Base-by-base conservation (phyloP, 371 early-diverging fungal genomes). In the Mortierella sp. region DNA sequence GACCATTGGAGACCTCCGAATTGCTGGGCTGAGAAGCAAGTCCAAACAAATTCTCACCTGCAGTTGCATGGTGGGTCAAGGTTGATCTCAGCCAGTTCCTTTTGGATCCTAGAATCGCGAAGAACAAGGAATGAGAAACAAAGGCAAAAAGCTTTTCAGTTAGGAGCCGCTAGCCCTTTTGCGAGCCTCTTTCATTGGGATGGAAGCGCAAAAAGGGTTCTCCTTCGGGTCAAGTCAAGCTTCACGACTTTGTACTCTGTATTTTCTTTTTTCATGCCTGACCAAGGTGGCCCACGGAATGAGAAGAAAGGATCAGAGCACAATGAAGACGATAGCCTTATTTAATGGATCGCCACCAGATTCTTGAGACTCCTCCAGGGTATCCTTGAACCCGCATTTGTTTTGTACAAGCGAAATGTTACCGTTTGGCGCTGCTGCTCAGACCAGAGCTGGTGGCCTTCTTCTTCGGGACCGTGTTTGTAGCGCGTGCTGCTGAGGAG, bases 61-160 rank as follows among this genome's bases (percentile, higher is more conserved):
- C 95, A 94, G 80, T 95, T 94, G 69, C 90, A 90, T 34, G 98
- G 98, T 16, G 98, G 98, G 79, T 96, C 96, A 47, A 96, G 85
- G 62, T 90, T 91, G 64, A 97, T 97, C 72, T 97, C 98, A 23
- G 95, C 95, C 56, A 97, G 86, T 81, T 97, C 98, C 78, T 95
- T 96, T 63, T 94, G 94, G 61, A 97, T 94, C 71, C 95, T 94
- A 79, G 45, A 54, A 50, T 8, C 39, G 53, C 14, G 4, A 28
- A 24, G 28, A 50, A 30, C 10, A 50, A 34, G 34, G 34, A 4
- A 67, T 42, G 34, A 55, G 51, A 54, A 42, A 59, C 58, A 60
- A 24, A 30, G 24, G 27, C 24, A 54, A 43, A 48, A 10, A 5
- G 45, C 21, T 31, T 30, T 4, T 23, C 14, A 14, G n/a, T 30